phyloP scores from a whole-genome alignment of 345 rosid species.

The Rhodamnia rubescens region DNA sequence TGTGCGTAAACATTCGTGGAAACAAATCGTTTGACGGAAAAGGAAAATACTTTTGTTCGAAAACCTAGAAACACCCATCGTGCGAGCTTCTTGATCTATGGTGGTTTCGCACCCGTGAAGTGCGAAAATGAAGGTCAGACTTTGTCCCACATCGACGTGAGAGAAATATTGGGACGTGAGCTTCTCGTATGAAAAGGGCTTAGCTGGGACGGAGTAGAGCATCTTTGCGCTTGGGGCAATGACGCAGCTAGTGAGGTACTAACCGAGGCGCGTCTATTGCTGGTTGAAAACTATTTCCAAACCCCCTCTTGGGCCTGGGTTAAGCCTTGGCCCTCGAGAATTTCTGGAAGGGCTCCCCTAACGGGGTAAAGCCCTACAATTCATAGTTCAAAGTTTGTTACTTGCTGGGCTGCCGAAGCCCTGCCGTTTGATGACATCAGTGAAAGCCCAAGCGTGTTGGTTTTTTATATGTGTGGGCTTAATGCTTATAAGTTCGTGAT shows the following conservation, averaged over 20 bases:
- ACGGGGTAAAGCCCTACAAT: conserved; percentile 15
- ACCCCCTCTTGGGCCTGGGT: conserved; percentile 31
- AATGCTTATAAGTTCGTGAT: too few relatives aligned
- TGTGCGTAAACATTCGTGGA: background rate
- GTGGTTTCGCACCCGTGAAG: background rate
- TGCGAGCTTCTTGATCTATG: background rate
- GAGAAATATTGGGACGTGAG: background rate
- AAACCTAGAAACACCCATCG: background rate
- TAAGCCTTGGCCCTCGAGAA: conserved; percentile 23
- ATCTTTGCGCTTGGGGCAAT: conserved; percentile 25
- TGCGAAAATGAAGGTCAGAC: background rate
- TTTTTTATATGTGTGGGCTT: too few relatives aligned
- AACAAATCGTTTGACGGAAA: background rate
- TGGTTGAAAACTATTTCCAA: conserved; percentile 41
- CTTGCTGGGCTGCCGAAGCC: too few relatives aligned
- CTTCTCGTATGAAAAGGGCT: background rate
- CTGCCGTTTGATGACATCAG: too few relatives aligned
- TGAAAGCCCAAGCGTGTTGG: too few relatives aligned
- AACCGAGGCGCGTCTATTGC: conserved; percentile 39
- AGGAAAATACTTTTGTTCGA: background rate
- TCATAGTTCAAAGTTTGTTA: background rate
- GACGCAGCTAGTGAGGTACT: conserved; percentile 32
- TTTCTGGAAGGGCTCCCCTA: conserved; percentile 34
- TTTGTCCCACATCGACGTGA: background rate
- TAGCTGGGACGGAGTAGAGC: fast-evolving